Conservation (phyloP, 495 filamentous ascomycete species). For the Penicillium longicatenatum region DNA sequence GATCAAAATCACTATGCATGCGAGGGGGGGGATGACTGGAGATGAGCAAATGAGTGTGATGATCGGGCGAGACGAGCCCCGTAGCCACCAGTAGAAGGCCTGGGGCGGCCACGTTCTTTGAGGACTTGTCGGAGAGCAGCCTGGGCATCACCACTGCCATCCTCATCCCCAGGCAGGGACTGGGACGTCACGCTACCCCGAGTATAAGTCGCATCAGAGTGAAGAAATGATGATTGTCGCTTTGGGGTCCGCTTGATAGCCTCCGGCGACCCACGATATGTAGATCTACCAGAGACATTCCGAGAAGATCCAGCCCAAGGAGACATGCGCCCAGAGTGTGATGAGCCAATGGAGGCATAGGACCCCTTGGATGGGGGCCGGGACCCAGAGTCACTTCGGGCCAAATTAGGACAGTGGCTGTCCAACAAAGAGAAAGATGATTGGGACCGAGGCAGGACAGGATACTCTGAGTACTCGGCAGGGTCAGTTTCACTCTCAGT, state of each 20-base stretch:
- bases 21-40: slow-evolving; percentile 49
- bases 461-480: slow-evolving; percentile 67
- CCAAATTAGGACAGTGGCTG: slow-evolving; percentile 46
- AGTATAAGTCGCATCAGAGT: slow-evolving; percentile 39
- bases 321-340: slow-evolving; percentile 44
- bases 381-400: slow-evolving; percentile 58
- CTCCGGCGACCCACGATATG: slow-evolving; percentile 34
- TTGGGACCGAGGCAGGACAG: slow-evolving; percentile 63
- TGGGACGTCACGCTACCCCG: slow-evolving; percentile 52
- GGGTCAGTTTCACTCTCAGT: slow-evolving; percentile 56
- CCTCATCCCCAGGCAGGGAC: slow-evolving; percentile 53
- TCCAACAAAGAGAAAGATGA: slow-evolving; percentile 62
- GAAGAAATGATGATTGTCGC: slow-evolving; percentile 35
- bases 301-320: slow-evolving; percentile 43
- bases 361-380: slow-evolving; percentile 53
- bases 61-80: slow-evolving; percentile 32
- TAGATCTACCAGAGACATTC: slow-evolving; percentile 30
- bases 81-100: slow-evolving; percentile 37
- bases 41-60: slow-evolving; percentile 39
- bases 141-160: slow-evolving; percentile 56
- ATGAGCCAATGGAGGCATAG: slow-evolving; percentile 47
- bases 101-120: slow-evolving; percentile 57
- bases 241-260: slow-evolving; percentile 43
- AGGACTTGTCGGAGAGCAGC: slow-evolving; percentile 73
- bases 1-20: slow-evolving; percentile 41